phyloP scores from a whole-genome alignment of 257 asterid genomes.

The Handroanthus guayacan region DNA sequence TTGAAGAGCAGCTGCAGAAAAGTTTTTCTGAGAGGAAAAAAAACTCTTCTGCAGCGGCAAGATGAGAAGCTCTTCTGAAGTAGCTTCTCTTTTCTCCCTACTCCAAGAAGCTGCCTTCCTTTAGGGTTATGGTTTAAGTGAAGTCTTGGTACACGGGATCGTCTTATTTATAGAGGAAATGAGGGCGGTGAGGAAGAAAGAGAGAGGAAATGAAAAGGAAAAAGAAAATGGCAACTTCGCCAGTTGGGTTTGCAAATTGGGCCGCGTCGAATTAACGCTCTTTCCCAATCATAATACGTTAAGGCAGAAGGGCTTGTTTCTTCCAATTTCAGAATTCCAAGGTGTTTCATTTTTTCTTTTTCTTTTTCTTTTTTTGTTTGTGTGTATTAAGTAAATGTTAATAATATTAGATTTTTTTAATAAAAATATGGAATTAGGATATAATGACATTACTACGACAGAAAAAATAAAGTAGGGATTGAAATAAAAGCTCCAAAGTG shows the following conservation, averaged over 20 bases:
- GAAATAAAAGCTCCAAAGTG: too few species aligned
- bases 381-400: too few species aligned
- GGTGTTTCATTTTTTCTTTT: neutral
- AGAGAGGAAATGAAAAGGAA: neutral
- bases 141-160: neutral
- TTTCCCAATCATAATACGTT: neutral
- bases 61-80: neutral
- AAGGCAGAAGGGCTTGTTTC: neutral
- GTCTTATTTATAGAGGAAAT: conserved; percentile 22
- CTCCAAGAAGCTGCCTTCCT: neutral
- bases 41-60: conserved; percentile 4
- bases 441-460: too few species aligned
- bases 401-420: too few species aligned
- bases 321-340: neutral
- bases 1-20: conserved; percentile 28
- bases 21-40: neutral
- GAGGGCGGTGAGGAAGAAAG: neutral
- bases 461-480: too few species aligned
- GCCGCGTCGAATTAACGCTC: neutral
- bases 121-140: neutral
- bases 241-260: neutral
- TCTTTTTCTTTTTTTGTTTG: too few species aligned
- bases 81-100: neutral
- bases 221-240: neutral
- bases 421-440: too few species aligned